These are phyloP conservation scores for Clavariopsis aquatica DNA, from an alignment of 495 filamentous ascomycete genomes.

Conservation along the genomic window DNA sequence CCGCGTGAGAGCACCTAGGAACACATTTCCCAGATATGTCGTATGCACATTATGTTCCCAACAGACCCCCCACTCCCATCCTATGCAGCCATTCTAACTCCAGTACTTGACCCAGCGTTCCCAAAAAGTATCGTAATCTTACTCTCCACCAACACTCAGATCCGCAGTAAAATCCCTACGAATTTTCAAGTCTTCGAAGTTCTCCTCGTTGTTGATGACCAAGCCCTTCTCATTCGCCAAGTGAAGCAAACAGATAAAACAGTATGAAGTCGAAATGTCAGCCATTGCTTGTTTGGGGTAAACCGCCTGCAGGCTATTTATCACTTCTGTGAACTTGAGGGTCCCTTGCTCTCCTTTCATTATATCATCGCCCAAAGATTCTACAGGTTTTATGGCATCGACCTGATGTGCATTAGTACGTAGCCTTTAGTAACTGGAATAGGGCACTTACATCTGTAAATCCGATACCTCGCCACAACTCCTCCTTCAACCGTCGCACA, in stretches of 20 bases:
- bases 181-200: conserved; percentile 46
- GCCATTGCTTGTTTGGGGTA: conserved; percentile 82
- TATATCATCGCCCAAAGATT: conserved; percentile 3
- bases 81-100: conserved; percentile 1
- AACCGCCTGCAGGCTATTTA: conserved; percentile 82
- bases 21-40: not conserved
- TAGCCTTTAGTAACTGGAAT: not conserved
- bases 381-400: not conserved
- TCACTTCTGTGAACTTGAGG: conserved; percentile 83
- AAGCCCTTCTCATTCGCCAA: conserved; percentile 97
- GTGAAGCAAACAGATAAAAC: conserved; percentile 96
- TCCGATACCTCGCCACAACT: conserved; percentile 91
- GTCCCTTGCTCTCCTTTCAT: conserved; percentile 47
- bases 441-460: conserved; percentile 50
- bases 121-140: not conserved
- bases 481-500: conserved; percentile 87
- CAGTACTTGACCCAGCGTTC: not conserved
- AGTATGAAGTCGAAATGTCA: conserved; percentile 95
- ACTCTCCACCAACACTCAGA: conserved; percentile 23
- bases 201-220: conserved; percentile 57
- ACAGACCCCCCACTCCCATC: not conserved
- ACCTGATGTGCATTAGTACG: conserved; percentile 10
- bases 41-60: conserved; percentile 6
- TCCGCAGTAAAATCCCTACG: conserved; percentile 45
- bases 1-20: not conserved